Percentiles rank a stretch among this genome's conserved stretches.
These are phyloP conservation scores for Zelonia costaricensis DNA, from an alignment of 208 protist genomes.

Conservation along the genomic window DNA sequence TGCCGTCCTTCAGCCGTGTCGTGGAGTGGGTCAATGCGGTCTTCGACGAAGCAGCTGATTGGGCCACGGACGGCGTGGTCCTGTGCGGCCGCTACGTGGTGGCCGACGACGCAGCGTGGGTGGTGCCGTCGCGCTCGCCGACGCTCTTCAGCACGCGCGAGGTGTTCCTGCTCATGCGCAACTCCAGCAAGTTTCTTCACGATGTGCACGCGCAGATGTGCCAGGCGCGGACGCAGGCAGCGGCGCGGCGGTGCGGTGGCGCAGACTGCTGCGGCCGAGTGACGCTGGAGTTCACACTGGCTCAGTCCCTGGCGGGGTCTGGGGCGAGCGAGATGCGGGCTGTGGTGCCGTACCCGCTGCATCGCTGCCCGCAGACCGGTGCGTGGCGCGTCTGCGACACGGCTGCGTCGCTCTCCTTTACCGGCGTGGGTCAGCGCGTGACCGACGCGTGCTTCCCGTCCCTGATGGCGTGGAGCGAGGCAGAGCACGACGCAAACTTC, in stretches of 20 bases:
- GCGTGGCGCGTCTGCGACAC: constrained; percentile 3
- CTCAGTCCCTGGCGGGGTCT: constrained; percentile 47
- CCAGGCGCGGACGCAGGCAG: no score
- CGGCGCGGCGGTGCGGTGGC: not conserved
- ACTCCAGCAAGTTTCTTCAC: constrained; percentile 67
- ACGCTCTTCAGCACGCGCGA: constrained; percentile 53
- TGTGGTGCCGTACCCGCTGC: constrained; percentile 65
- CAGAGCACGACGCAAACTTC: constrained; percentile 61
- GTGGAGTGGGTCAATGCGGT: constrained; percentile 54
- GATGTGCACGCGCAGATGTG: constrained; percentile 70
- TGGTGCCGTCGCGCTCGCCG: constrained; percentile 60
- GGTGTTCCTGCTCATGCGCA: constrained; percentile 84
- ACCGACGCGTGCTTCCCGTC: constrained; percentile 83
- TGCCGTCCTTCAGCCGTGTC: constrained; percentile 46
- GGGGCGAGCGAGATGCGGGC: constrained; percentile 70
- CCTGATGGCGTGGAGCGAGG: constrained; percentile 73
- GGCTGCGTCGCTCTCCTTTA: constrained; percentile 32
- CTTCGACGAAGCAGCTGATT: constrained; percentile 22
- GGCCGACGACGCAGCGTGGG: constrained; percentile 84
- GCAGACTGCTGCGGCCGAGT: not conserved
- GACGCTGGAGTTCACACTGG: constrained; percentile 60
- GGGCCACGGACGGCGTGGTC: constrained; percentile 62
- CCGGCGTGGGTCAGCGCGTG: constrained; percentile 66
- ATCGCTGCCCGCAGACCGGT: not conserved
- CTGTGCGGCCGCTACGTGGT: constrained; percentile 73